Conservation (phyloP, 495 filamentous ascomycete genomes). For the Neurospora cerealis region DNA sequence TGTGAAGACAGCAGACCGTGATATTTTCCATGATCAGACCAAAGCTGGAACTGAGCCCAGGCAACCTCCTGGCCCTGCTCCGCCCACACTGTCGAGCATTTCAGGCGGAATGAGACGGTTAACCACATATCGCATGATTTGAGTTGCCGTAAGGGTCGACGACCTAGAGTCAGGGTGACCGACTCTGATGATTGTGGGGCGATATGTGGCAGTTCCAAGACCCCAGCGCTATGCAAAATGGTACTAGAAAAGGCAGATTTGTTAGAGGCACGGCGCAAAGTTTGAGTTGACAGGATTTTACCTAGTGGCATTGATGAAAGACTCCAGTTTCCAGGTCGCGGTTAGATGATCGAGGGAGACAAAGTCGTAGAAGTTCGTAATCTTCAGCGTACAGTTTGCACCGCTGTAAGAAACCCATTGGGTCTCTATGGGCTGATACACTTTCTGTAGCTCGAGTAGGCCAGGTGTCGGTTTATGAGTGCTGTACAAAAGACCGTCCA, state of each 20-base stretch:
- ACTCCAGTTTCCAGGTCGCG: conserved; percentile 12
- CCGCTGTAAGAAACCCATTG: too few species aligned
- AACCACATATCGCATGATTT: conserved; percentile 10
- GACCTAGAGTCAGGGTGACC: too few species aligned
- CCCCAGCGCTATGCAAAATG: conserved; percentile 3
- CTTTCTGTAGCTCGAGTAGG: conserved; percentile 51
- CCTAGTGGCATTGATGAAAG: neutral
- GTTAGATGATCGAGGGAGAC: conserved; percentile 34
- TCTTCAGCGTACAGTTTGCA: conserved; percentile 12
- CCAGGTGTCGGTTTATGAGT: conserved; percentile 51
- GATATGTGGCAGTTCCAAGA: conserved; percentile 10
- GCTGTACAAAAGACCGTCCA: conserved; percentile 53
- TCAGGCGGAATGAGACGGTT: conserved; percentile 12
- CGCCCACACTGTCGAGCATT: conserved; percentile 11
- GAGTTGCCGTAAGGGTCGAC: too few species aligned
- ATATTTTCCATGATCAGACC: neutral
- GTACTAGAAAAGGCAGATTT: conserved; percentile 1
- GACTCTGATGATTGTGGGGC: conserved; percentile 5
- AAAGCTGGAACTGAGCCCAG: conserved; percentile 14
- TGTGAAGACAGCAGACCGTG: too few species aligned
- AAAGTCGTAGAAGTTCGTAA: conserved; percentile 48
- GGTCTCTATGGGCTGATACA: too few species aligned
- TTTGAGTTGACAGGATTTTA: neutral
- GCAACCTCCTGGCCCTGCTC: conserved; percentile 18
- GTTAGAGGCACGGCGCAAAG: neutral